Evolutionary conservation across 2,329 filamentous ascomycete species (phyloP).

Genomic region (Diatrype stigma): DNA sequence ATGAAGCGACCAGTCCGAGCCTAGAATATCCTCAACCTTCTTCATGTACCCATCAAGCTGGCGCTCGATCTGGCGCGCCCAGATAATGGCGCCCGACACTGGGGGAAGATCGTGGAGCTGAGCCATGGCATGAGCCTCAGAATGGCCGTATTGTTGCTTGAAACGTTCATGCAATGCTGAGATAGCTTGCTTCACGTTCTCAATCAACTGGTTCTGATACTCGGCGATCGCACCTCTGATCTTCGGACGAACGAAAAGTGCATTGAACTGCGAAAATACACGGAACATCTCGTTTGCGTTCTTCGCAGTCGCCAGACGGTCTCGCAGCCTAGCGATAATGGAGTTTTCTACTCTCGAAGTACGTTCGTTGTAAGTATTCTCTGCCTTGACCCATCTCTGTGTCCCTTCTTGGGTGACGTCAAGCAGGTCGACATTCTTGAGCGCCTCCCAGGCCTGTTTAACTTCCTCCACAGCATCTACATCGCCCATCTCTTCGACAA

Average conservation of each 20-base stretch:
- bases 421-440: conserved; percentile 92
- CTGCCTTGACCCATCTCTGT: conserved; percentile 85
- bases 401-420: conserved; percentile 90
- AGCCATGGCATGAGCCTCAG: conserved; percentile 96
- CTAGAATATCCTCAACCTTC: conserved; percentile 97
- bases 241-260: conserved; percentile 96
- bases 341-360: conserved; percentile 98
- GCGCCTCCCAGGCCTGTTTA: conserved; percentile 84
- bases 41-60: conserved; percentile 97
- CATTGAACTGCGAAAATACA: conserved; percentile 99
- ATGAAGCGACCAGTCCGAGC: conserved; percentile 90
- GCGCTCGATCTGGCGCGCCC: conserved; percentile 93
- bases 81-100: conserved; percentile 94
- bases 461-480: conserved; percentile 97
- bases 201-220: conserved; percentile 96
- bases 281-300: conserved; percentile 99
- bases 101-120: conserved; percentile 93
- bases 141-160: conserved; percentile 98
- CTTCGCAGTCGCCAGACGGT: conserved; percentile 90
- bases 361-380: conserved; percentile 94
- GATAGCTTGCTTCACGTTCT: conserved; percentile 96
- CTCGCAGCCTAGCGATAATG: conserved; percentile 89
- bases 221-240: conserved; percentile 96
- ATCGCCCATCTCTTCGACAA: conserved; percentile 93
- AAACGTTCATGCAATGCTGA: conserved; percentile 90